Base-by-base conservation (phyloP, 441 rosid species). In the Syzygium syzygioides region DNA sequence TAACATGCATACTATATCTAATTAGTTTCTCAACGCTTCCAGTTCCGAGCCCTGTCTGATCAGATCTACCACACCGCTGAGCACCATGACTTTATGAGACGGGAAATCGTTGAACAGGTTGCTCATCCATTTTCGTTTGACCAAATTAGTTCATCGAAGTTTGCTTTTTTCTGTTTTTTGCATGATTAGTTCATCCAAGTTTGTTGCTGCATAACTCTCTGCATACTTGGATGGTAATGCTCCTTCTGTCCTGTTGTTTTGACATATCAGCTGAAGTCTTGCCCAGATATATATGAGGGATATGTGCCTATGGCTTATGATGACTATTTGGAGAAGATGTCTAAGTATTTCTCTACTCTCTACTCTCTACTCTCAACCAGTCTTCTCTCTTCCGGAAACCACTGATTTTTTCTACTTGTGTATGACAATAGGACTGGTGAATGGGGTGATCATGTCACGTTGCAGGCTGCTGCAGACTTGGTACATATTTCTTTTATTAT, bases 371-470 rank as follows among this genome's bases (percentile, higher is more conserved):
- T 83, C 53, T 57, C 79, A 41, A 86, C 53, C 88, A 86, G 34
- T 84, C 45, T 54, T 48, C 56, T 88, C 66, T 23, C 64, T 88
- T 57, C 87, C 85, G 86, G 54, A 52, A 57, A 34, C 86, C 30
- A 64, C 79, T 88, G 86, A 89, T 87, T 89, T 86, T 85, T 87
- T 88, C 64, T 41, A 86, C 76, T 50, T 85, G 56, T 90, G 88
- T 45, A 86, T 88, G 87, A 88, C 66, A 41, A 87, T 86, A 94
- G 95, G 94, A 93, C 86, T 91, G 95, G 94, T 86, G 94, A 94
- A 90, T 94, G 95, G 95, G 94, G 94, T 88, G 95, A 94, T 92
- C 95, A 94, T 52, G 94, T 94, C 80, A 94, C 94, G 41, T 90
- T 94, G 89, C 95, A 94, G 92, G 95, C 95, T 91, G 95, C 94